These are phyloP conservation scores for Spergularia azorica DNA, from an alignment of 179 eudicot species.

Conservation along the genomic window DNA sequence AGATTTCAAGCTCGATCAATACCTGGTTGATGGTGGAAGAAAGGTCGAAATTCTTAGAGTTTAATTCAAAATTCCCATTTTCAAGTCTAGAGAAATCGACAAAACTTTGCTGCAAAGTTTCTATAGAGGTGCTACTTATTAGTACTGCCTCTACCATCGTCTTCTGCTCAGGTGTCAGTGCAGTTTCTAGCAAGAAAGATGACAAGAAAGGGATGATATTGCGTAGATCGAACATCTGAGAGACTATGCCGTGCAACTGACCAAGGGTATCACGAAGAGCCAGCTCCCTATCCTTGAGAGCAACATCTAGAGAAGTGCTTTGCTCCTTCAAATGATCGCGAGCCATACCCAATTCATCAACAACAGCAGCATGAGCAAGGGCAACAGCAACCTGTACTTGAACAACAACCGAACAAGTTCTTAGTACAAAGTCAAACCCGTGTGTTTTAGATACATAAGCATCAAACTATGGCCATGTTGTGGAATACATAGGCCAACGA, in stretches of 20 bases:
- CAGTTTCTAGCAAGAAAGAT: slow-evolving; percentile 57
- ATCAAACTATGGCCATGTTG: not conserved
- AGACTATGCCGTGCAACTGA: too few species aligned
- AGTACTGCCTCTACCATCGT: slow-evolving; percentile 56
- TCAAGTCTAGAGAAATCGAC: slow-evolving; percentile 59
- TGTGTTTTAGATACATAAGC: not conserved
- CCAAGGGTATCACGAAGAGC: slow-evolving; percentile 27
- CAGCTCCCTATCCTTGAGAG: slow-evolving; percentile 45
- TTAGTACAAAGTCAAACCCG: slow-evolving; percentile 1
- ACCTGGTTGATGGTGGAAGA: slow-evolving; percentile 64
- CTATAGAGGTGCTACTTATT: slow-evolving; percentile 54
- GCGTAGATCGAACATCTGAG: slow-evolving; percentile 62
- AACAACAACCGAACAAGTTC: not conserved
- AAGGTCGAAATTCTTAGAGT: slow-evolving; percentile 45
- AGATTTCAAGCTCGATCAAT: slow-evolving; percentile 2
- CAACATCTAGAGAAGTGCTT: slow-evolving; percentile 53
- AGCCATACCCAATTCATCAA: slow-evolving; percentile 57
- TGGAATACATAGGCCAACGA: too few species aligned
- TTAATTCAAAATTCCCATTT: slow-evolving; percentile 58
- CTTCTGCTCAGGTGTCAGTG: slow-evolving; percentile 62
- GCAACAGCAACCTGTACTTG: slow-evolving; percentile 59
- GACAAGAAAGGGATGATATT: slow-evolving; percentile 51
- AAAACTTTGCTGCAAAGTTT: slow-evolving; percentile 57
- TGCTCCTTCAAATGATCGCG: slow-evolving; percentile 56
- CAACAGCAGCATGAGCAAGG: slow-evolving; percentile 60